A percentile compares a stretch with the other conserved stretches of the same genome.
These are phyloP conservation scores for Skeletonema marinoi DNA, from an alignment of 108 stramenopile species.

Conservation along the genomic window DNA sequence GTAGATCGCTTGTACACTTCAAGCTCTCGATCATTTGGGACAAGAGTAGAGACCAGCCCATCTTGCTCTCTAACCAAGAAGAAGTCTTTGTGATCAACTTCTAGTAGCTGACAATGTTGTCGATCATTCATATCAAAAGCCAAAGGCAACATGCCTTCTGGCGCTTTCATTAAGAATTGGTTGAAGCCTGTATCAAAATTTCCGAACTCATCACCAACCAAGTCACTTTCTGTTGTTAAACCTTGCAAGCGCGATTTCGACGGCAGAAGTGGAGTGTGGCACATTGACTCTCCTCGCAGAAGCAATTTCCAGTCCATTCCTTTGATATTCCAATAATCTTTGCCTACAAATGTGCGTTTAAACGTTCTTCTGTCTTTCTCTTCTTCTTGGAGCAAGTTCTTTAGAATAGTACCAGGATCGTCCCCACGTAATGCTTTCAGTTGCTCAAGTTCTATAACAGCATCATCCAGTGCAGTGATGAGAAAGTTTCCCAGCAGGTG, in stretches of 20 bases:
- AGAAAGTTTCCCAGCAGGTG: conserved; percentile 31
- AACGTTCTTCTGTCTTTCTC: conserved; percentile 4
- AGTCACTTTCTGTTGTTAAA: conserved; percentile 9
- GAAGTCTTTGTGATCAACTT: conserved; percentile 41
- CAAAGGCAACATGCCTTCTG: conserved; percentile 24
- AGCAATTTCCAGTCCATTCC: conserved; percentile 10
- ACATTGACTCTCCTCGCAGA: conserved; percentile 13
- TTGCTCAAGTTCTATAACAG: conserved; percentile 16
- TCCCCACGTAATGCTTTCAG: not conserved
- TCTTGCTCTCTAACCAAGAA: conserved; percentile 36
- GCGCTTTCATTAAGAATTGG: conserved; percentile 15
- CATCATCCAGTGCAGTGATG: conserved; percentile 31
- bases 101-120: conserved; percentile 26
- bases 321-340: not conserved
- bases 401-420: conserved; percentile 10
- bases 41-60: conserved; percentile 28
- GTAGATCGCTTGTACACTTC: conserved; percentile 17
- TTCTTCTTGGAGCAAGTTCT: conserved; percentile 9
- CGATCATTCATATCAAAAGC: conserved; percentile 41
- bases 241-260: conserved; percentile 31
- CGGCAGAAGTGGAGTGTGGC: conserved; percentile 28
- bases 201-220: not conserved
- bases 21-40: conserved; percentile 24
- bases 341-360: not conserved
- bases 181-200: conserved; percentile 31